phyloP scores from a whole-genome alignment of 1,139 yeast genomes.

The Scheffersomyces parashehatae region DNA sequence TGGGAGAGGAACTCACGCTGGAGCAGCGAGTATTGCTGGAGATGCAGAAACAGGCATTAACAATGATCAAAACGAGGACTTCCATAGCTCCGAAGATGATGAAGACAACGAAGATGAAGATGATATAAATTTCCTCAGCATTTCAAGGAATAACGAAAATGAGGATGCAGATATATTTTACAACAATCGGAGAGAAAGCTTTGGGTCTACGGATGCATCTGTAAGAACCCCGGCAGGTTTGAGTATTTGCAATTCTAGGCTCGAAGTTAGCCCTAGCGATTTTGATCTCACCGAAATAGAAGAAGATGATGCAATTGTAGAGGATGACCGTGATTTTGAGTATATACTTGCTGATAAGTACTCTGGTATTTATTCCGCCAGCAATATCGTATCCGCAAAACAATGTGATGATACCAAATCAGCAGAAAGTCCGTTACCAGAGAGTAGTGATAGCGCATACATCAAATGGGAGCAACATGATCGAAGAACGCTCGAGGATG shows the following conservation, averaged over 20 bases:
- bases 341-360: background rate
- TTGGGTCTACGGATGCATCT: conserved; percentile 13
- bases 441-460: too few species aligned
- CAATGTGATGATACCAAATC: too few species aligned
- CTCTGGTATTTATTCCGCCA: too few species aligned
- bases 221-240: conserved; percentile 11
- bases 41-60: background rate
- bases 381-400: too few species aligned
- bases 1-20: background rate
- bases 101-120: conserved; percentile 5
- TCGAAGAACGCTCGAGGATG: too few species aligned
- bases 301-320: conserved; percentile 1
- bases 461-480: too few species aligned
- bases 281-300: conserved; percentile 10
- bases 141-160: conserved; percentile 4
- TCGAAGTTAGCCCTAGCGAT: conserved; percentile 2
- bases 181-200: conserved; percentile 24
- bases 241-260: conserved; percentile 6
- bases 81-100: background rate
- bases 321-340: background rate
- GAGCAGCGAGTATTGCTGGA: background rate
- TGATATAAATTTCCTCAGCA: conserved; percentile 4
- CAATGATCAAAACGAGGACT: conserved; percentile 7
- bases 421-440: too few species aligned
- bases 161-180: conserved; percentile 22